These are phyloP conservation scores for Populus pruinosa DNA, from an alignment of 345 rosid species.

Conservation along the genomic window DNA sequence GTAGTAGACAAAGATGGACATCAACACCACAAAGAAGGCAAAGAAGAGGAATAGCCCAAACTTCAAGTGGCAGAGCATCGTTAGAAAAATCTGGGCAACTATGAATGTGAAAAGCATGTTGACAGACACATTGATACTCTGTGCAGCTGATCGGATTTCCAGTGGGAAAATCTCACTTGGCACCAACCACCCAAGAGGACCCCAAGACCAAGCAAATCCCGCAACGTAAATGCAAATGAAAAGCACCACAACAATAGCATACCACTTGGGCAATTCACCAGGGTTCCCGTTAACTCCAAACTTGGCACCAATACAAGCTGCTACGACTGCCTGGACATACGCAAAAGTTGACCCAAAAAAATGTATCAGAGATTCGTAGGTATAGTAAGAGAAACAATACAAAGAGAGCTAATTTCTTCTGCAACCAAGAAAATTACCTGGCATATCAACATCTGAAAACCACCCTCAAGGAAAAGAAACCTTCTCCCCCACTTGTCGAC, in stretches of 20 bases:
- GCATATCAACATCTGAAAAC: constrained; percentile 75
- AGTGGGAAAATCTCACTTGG: constrained; percentile 91
- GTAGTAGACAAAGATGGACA: constrained; percentile 49
- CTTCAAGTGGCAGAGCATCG: constrained; percentile 79
- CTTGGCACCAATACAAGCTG: constrained; percentile 77
- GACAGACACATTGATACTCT: constrained; percentile 78
- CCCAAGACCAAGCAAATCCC: constrained; percentile 97
- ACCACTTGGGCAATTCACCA: constrained; percentile 72
- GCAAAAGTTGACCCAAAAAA: neutral
- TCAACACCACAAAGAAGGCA: constrained; percentile 54
- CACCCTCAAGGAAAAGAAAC: constrained; percentile 76
- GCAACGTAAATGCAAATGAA: constrained; percentile 80
- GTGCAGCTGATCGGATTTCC: constrained; percentile 88
- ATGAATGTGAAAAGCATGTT: constrained; percentile 85
- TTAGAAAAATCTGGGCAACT: constrained; percentile 69
- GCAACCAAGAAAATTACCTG: constrained; percentile 45
- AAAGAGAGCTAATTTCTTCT: neutral
- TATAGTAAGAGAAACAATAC: neutral
- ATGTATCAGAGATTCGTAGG: neutral
- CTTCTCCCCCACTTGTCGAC: constrained; percentile 92
- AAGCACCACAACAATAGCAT: constrained; percentile 71
- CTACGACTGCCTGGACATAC: constrained; percentile 41
- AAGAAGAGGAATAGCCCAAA: constrained; percentile 68
- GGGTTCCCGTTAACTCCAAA: constrained; percentile 66
- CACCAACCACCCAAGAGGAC: constrained; percentile 90